These are phyloP conservation scores for Diaporthe eres DNA, from an alignment of 2,329 filamentous ascomycete genomes.

Conservation along the genomic window DNA sequence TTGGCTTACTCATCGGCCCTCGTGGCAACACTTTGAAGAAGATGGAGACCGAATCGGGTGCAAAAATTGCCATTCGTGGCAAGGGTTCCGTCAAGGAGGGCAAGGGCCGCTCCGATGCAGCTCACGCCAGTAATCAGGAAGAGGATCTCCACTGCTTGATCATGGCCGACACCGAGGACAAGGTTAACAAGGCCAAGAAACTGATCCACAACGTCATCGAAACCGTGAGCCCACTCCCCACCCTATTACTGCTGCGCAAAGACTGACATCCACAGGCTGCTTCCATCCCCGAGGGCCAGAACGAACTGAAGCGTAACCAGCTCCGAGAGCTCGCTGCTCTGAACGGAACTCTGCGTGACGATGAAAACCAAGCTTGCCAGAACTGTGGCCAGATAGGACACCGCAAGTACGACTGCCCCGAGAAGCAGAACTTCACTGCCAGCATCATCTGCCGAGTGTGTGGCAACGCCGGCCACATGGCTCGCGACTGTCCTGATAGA, in stretches of 20 bases:
- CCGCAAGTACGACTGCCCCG: slow-evolving; percentile 98
- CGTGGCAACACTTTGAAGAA: slow-evolving; percentile 99
- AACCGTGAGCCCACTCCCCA: slow-evolving; percentile 76
- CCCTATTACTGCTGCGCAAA: slow-evolving; percentile 37
- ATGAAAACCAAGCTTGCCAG: slow-evolving; percentile 99
- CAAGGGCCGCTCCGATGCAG: slow-evolving; percentile 98
- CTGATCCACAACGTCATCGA: slow-evolving; percentile 99
- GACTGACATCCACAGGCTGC: slow-evolving; percentile 76
- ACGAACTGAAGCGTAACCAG: slow-evolving; percentile 98
- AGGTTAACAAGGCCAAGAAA: slow-evolving; percentile 99
- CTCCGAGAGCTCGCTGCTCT: slow-evolving; percentile 96
- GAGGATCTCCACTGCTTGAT: slow-evolving; percentile 99
- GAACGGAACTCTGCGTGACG: slow-evolving; percentile 98
- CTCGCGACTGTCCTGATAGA: slow-evolving; percentile 95
- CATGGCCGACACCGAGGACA: slow-evolving; percentile 99
- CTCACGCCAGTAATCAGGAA: slow-evolving; percentile 99
- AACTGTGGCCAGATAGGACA: slow-evolving; percentile 99
- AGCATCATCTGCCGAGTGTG: slow-evolving; percentile 99
- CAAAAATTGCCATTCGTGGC: slow-evolving; percentile 99
- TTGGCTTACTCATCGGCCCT: slow-evolving; percentile 99
- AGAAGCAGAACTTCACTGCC: slow-evolving; percentile 98
- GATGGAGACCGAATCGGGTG: slow-evolving; percentile 97
- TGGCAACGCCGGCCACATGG: slow-evolving; percentile 98
- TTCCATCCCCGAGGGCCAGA: slow-evolving; percentile 98
- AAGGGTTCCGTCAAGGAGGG: slow-evolving; percentile 99